Percentiles rank a stretch among this genome's conserved stretches.
phyloP scores from a whole-genome alignment of 805 yeast species.

The Ogataea thermomethanolica region DNA sequence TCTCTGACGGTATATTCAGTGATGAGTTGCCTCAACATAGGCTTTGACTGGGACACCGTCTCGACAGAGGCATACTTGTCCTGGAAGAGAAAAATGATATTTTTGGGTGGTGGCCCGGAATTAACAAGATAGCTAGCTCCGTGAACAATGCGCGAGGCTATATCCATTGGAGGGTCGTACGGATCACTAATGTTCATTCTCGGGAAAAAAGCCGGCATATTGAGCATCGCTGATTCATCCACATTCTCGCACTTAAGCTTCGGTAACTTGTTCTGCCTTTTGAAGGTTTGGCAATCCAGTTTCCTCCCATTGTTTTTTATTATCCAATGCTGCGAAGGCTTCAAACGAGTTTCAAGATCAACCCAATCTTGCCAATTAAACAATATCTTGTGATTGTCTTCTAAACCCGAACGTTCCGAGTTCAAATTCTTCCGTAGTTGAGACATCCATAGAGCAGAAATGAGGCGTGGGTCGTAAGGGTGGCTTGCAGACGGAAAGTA shows the following conservation, averaged over 20 bases:
- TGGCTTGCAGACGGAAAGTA: slow-evolving; percentile 9
- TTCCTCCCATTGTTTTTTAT: slow-evolving; percentile 5
- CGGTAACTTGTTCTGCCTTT: slow-evolving; percentile 17
- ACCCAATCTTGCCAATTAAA: slow-evolving; percentile 34
- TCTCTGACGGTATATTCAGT: slow-evolving; percentile 10
- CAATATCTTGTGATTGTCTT: slow-evolving; percentile 20
- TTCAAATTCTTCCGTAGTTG: slow-evolving; percentile 12
- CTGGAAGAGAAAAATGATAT: slow-evolving; percentile 30
- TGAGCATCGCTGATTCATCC: slow-evolving; percentile 4
- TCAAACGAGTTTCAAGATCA: slow-evolving; percentile 23
- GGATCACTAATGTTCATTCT: slow-evolving; percentile 27
- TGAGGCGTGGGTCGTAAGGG: slow-evolving; percentile 20
- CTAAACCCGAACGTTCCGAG: slow-evolving; percentile 1
- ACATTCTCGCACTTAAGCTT: slow-evolving; percentile 12
- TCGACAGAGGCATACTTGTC: slow-evolving; percentile 19
- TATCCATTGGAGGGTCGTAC: slow-evolving; percentile 24
- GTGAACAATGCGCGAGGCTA: slow-evolving; percentile 31
- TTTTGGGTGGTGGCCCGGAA: slow-evolving; percentile 32
- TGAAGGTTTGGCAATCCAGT: slow-evolving; percentile 21
- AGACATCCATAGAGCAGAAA: slow-evolving; percentile 19
- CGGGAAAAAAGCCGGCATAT: slow-evolving; percentile 22
- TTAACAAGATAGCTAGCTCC: slow-evolving; percentile 36
- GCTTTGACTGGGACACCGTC: not conserved
- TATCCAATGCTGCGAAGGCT: slow-evolving; percentile 20
- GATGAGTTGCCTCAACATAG: slow-evolving; percentile 9